Conservation (phyloP, 176 grass and related monocot genomes). For the Raddia distichophylla region DNA sequence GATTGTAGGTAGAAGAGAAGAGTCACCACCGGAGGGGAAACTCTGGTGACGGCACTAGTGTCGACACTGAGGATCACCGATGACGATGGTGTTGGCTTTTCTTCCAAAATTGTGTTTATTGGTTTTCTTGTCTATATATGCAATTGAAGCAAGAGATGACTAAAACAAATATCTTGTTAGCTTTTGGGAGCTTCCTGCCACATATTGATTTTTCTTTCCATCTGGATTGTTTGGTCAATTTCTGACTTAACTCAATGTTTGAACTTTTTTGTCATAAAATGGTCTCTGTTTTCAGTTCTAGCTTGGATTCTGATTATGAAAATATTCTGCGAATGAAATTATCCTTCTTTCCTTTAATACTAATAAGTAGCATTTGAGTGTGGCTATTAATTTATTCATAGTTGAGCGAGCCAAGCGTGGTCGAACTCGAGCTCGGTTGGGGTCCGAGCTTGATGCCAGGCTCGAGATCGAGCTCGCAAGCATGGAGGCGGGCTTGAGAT, state of each 20-base stretch:
- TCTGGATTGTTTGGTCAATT: background rate
- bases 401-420: too few species aligned
- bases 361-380: slow-evolving; percentile 1
- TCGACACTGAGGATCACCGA: too few species aligned
- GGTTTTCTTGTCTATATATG: background rate
- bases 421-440: too few species aligned
- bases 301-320: background rate
- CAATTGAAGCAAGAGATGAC: background rate
- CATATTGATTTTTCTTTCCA: too few species aligned
- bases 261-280: background rate
- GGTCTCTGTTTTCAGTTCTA: slow-evolving; percentile 20
- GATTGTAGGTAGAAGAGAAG: too few species aligned
- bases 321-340: background rate
- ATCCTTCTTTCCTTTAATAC: background rate
- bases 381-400: too few species aligned
- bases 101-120: background rate
- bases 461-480: too few species aligned
- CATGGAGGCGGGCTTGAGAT: too few species aligned
- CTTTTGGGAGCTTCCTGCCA: background rate
- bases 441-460: too few species aligned
- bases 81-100: background rate
- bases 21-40: too few species aligned
- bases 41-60: too few species aligned
- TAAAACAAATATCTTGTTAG: background rate
- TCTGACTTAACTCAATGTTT: background rate